Evolutionary conservation across 2,329 filamentous ascomycete species (phyloP).

Genomic region (Elsinoe arachidis): DNA sequence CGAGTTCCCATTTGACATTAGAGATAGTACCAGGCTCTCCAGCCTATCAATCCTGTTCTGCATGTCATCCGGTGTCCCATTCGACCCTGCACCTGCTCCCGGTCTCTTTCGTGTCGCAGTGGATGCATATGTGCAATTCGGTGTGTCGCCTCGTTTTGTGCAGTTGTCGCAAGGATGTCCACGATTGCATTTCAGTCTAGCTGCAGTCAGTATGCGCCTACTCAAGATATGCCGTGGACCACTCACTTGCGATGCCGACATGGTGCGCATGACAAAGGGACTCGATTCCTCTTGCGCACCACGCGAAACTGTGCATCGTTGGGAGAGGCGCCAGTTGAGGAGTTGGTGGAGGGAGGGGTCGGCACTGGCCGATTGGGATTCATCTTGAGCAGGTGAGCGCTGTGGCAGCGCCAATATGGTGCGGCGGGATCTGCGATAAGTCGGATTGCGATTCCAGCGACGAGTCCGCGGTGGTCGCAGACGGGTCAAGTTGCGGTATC

Average conservation of each 20-base stretch:
- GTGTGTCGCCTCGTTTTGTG: constrained; percentile 72
- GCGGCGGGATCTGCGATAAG: not conserved
- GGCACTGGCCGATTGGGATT: constrained; percentile 32
- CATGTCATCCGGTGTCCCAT: constrained; percentile 78
- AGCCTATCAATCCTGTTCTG: constrained; percentile 94
- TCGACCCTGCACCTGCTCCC: constrained; percentile 24
- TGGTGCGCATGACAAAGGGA: constrained; percentile 83
- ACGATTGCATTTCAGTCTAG: constrained; percentile 82
- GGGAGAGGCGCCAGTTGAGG: constrained; percentile 70
- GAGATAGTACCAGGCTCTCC: constrained; percentile 79
- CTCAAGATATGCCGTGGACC: not conserved
- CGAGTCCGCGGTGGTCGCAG: not conserved
- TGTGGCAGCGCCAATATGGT: not conserved
- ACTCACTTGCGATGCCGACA: constrained; percentile 84
- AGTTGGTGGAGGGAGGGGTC: constrained; percentile 68
- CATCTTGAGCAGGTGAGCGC: not conserved
- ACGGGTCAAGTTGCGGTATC: not conserved
- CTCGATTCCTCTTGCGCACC: constrained; percentile 82
- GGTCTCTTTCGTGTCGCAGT: constrained; percentile 63
- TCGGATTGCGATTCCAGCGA: no score
- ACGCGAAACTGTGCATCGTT: constrained; percentile 73
- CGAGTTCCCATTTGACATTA: constrained; percentile 83
- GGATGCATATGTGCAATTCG: constrained; percentile 75
- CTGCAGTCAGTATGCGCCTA: constrained; percentile 31
- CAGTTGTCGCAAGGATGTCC: constrained; percentile 90